Base-by-base conservation (phyloP, 176 grass and related monocot genomes). In the Alopecurus myosuroides region DNA sequence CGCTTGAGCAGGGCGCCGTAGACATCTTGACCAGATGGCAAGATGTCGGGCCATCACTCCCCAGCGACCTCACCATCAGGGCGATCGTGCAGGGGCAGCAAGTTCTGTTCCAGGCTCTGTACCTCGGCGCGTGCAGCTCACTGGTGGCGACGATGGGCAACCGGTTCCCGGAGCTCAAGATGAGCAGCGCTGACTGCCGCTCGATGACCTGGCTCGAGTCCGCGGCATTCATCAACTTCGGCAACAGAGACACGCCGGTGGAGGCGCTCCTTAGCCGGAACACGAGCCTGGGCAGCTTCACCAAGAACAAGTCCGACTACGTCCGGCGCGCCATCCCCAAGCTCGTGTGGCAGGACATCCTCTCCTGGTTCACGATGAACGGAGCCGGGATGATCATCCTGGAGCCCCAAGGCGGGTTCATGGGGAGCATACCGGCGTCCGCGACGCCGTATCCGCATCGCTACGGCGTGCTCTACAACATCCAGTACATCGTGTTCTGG, bases 291-390 rank as follows among this genome's bases (percentile, higher is more conserved):
- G 71, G 34, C 19, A 84, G 48, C 40, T 92, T 69, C 72, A 70
- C 62, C 74, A 92, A 92, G 22, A 82, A 22, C 67, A 89, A 92
- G 74, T 92, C 90, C 0, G 90, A 92, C 83, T 92, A 88, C 71
- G 86, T 92, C 12, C 57, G 40, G 57, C 15, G 6, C 7, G 34
- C 86, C 45, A 83, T 92, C 55, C 0, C 83, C 4, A 74, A 35
- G 45, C 14, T 35, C 7, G 79, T 8, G 0, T 91, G 86, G 82
- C 1, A 57, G 9, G 22, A 30, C 0, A 88, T 87, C 39, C 66
- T 87, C 25, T 19, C 51, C 48, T 84, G 85, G 85, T n/a, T 89
- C 58, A 14, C 49, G 6, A 80, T 46, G 80, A 41, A 22, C 44
- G 87, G 84, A 15, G 80, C 91, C 20, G 90, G 90, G 25, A 3